These are phyloP conservation scores for Schwanniomyces vanrijiae DNA, from an alignment of 805 yeast species.

Conservation along the genomic window DNA sequence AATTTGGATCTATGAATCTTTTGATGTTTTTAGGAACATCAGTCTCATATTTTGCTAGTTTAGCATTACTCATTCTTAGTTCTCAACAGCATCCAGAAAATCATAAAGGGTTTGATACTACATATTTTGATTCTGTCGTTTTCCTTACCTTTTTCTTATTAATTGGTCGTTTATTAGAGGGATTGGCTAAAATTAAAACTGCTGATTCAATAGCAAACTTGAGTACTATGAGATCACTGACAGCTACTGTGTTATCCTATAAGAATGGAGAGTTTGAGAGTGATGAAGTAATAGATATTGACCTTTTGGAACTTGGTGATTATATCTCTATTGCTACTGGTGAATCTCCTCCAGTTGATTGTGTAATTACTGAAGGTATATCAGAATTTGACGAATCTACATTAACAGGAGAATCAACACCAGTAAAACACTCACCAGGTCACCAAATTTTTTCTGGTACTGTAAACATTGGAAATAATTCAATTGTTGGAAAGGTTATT, in stretches of 20 bases:
- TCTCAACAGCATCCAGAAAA: conserved; percentile 28
- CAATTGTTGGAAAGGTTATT: conserved; percentile 54
- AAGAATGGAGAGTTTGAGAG: conserved; percentile 15
- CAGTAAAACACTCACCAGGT: conserved; percentile 57
- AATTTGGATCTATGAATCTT: conserved; percentile 77
- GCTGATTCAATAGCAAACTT: conserved; percentile 62
- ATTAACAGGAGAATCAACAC: conserved; percentile 60
- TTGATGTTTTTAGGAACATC: conserved; percentile 73
- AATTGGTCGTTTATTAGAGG: conserved; percentile 68
- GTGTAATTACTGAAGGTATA: conserved; percentile 47
- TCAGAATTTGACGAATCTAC: conserved; percentile 62
- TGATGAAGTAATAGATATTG: conserved; percentile 38
- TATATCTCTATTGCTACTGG: conserved; percentile 50
- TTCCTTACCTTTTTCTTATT: conserved; percentile 70
- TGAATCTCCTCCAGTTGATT: conserved; percentile 61
- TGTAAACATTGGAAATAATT: conserved; percentile 55
- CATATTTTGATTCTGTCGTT: conserved; percentile 78
- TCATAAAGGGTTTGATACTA: conserved; percentile 52
- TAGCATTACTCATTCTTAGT: conserved; percentile 51
- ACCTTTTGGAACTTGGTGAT: conserved; percentile 53
- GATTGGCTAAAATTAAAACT: conserved; percentile 64
- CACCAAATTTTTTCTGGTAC: conserved; percentile 76
- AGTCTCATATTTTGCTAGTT: conserved; percentile 68
- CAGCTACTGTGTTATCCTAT: conserved; percentile 44
- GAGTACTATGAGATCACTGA: conserved; percentile 48